Evolutionary conservation across 164 flowering plant species (phyloP).

Genomic region (Piper longum): DNA sequence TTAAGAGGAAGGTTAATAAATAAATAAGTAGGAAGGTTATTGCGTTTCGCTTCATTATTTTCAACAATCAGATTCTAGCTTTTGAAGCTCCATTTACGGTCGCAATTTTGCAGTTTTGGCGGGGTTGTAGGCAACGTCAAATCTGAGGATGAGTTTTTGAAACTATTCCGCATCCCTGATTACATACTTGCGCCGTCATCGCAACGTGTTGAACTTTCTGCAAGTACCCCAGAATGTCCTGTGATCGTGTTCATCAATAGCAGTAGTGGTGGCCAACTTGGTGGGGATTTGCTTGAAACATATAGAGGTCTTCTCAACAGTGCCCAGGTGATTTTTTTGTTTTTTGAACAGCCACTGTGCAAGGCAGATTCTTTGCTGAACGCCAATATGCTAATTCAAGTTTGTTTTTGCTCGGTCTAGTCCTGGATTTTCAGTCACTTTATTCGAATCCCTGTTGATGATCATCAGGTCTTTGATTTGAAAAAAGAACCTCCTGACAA

Average conservation of each 20-base stretch:
- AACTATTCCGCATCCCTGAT: conserved; percentile 52
- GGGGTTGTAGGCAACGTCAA: background rate
- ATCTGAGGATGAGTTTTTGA: conserved; percentile 10
- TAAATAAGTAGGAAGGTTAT: no score
- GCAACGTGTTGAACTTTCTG: conserved; percentile 6
- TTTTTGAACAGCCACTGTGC: background rate
- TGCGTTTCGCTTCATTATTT: no score
- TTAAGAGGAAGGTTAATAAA: no score
- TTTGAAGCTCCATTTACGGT: background rate
- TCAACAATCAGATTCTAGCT: background rate
- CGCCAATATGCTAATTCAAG: no score
- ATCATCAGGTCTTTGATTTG: conserved; percentile 61
- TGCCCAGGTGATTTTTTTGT: conserved; percentile 35
- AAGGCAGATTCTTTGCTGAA: background rate
- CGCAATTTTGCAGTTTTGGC: background rate
- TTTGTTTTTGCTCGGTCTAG: background rate
- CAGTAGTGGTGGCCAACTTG: conserved; percentile 82
- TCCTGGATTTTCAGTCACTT: background rate
- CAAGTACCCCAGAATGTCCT: conserved; percentile 41
- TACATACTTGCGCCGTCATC: conserved; percentile 35
- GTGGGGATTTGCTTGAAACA: conserved; percentile 48
- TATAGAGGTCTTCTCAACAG: conserved; percentile 49
- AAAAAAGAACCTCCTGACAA: conserved; percentile 55
- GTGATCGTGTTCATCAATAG: conserved; percentile 71
- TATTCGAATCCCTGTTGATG: background rate